A percentile compares a stretch with the other conserved stretches of the same genome.
Evolutionary conservation across 257 asterid species (phyloP).

Genomic region (Solanum okadae): DNA sequence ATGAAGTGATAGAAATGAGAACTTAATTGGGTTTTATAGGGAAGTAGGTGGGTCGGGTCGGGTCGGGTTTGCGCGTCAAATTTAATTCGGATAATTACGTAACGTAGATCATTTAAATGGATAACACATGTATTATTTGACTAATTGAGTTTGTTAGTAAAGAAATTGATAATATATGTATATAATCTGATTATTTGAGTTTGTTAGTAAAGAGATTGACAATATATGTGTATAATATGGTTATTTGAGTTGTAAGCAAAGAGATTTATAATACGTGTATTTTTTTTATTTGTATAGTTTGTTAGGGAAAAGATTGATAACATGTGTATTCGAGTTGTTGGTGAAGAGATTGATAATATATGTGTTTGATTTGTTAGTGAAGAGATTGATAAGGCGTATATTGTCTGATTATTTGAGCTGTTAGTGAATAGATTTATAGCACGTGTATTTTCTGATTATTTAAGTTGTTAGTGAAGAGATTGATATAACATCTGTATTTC

Average conservation of each 20-base stretch:
- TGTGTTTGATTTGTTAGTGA: neutral
- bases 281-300: neutral
- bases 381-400: neutral
- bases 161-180: neutral
- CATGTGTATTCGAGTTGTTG: neutral
- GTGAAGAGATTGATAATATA: neutral
- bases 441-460: neutral
- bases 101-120: neutral
- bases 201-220: neutral
- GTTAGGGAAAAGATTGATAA: neutral
- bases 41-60: neutral
- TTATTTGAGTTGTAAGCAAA: neutral
- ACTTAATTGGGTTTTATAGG: neutral
- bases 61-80: neutral
- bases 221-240: too few relatives aligned
- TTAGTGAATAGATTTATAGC: neutral
- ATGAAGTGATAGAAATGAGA: rapidly evolving
- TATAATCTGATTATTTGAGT: neutral
- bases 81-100: neutral
- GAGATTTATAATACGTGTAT: neutral
- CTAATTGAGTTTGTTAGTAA: neutral
- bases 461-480: neutral
- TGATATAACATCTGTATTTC: neutral
- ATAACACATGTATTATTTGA: neutral
- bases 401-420: neutral